Percentiles rank a stretch among this genome's conserved stretches.
phyloP scores from a whole-genome alignment of 495 filamentous ascomycete genomes.

The Lophiostoma macrostomum region DNA sequence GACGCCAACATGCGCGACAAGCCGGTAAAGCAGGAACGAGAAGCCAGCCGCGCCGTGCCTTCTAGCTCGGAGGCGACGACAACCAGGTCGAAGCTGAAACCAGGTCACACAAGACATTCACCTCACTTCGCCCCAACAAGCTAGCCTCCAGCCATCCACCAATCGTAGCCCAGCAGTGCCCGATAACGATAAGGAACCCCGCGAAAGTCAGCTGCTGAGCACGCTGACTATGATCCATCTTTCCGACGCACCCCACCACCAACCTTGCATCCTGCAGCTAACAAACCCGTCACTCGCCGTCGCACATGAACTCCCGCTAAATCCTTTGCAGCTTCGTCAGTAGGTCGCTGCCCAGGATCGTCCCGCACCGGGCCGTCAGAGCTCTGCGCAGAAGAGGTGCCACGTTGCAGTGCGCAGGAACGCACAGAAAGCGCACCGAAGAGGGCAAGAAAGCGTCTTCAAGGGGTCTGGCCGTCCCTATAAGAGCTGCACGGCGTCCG shows the following conservation, averaged over 20 bases:
- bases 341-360: slow-evolving; percentile 30
- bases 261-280: slow-evolving; percentile 15
- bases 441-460: slow-evolving; percentile 10
- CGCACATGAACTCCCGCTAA: slow-evolving; percentile 10
- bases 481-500: slow-evolving; percentile 12
- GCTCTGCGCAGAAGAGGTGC: slow-evolving; percentile 23
- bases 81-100: slow-evolving; percentile 17
- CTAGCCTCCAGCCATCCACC: not conserved
- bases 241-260: not conserved
- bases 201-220: not conserved
- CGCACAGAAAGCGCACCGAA: slow-evolving; percentile 11
- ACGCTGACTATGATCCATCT: too few relatives aligned
- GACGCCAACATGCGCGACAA: slow-evolving; percentile 9
- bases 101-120: slow-evolving; percentile 1
- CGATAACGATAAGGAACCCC: slow-evolving; percentile 25
- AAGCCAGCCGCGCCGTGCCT: slow-evolving; percentile 10
- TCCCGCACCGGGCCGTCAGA: slow-evolving; percentile 31
- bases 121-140: too few relatives aligned
- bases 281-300: not conserved
- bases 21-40: slow-evolving; percentile 15
- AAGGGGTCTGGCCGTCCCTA: slow-evolving; percentile 7
- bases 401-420: slow-evolving; percentile 34
- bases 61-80: not conserved
- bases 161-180: not conserved
- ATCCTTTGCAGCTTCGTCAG: slow-evolving; percentile 13